Conservation (phyloP, 768 basidiomycete species). For the Hericium erinaceus region DNA sequence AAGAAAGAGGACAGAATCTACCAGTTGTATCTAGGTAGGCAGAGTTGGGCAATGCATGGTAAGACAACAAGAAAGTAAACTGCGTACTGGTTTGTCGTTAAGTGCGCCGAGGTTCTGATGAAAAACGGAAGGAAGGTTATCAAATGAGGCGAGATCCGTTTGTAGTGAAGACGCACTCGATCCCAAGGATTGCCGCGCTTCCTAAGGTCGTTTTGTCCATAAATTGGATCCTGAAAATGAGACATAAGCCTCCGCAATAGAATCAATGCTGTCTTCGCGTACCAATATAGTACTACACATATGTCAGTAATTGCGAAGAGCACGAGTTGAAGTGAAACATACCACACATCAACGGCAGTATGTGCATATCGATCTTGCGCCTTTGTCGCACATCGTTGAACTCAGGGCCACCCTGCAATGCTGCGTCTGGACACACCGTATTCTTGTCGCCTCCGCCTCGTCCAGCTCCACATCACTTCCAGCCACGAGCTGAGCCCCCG, state of each 20-base stretch:
- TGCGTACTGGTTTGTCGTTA: conserved; percentile 57
- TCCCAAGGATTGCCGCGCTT: conserved; percentile 59
- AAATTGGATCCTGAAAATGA: conserved; percentile 52
- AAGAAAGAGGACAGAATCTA: conserved; percentile 14
- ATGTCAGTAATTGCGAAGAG: background rate
- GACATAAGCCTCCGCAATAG: background rate
- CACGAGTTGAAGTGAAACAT: conserved; percentile 21
- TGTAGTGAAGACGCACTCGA: conserved; percentile 33
- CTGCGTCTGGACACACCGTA: conserved; percentile 27
- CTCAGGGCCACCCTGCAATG: background rate
- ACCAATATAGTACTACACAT: conserved; percentile 46
- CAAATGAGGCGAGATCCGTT: background rate
- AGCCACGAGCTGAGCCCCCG: conserved; percentile 48
- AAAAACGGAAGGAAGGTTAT: background rate
- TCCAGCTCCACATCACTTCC: conserved; percentile 36
- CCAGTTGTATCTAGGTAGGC: conserved; percentile 52
- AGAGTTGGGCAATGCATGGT: background rate
- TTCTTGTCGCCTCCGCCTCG: conserved; percentile 38
- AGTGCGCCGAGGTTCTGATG: conserved; percentile 45
- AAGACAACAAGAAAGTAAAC: background rate
- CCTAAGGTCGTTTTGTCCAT: conserved; percentile 74
- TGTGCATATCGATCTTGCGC: conserved; percentile 57
- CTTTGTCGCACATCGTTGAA: conserved; percentile 18
- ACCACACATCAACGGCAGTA: conserved; percentile 68
- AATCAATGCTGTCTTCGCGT: conserved; percentile 1